Evolutionary conservation across 305 asterid species (phyloP).

Genomic region (Fraxinus latifolia): DNA sequence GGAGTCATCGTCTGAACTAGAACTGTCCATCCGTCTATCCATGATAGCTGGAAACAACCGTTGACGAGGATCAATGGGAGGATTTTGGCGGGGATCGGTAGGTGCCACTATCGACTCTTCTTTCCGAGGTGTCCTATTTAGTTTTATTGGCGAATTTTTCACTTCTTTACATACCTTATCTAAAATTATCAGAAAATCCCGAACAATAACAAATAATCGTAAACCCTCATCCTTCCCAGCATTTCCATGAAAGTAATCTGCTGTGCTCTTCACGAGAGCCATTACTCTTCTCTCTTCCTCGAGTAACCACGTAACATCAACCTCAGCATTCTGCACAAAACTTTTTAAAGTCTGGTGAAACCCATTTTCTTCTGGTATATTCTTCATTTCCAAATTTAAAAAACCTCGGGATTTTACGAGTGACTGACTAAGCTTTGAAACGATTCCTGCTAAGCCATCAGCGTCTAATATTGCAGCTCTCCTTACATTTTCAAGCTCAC

Average conservation of each 20-base stretch:
- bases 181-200: conserved; percentile 38
- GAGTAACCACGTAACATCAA: conserved; percentile 1
- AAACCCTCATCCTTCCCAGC: conserved; percentile 12
- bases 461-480: conserved; percentile 14
- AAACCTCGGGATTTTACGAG: not conserved
- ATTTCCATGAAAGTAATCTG: conserved; percentile 19
- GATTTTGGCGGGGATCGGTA: not conserved
- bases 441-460: not conserved
- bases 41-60: not conserved
- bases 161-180: conserved; percentile 34
- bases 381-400: conserved; percentile 3
- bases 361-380: not conserved
- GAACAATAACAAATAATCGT: not conserved
- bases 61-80: not conserved
- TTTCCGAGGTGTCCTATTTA: conserved; percentile 30
- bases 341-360: conserved; percentile 9
- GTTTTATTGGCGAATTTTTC: conserved; percentile 35
- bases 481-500: conserved; percentile 14
- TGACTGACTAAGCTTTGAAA: not conserved
- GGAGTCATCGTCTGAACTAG: not conserved
- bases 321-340: conserved; percentile 7
- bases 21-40: not conserved
- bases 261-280: conserved; percentile 9
- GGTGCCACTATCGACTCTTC: conserved; percentile 30
- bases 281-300: conserved; percentile 1